Conservation (phyloP, 345 rosid genomes). For the Mercurialis annua region DNA sequence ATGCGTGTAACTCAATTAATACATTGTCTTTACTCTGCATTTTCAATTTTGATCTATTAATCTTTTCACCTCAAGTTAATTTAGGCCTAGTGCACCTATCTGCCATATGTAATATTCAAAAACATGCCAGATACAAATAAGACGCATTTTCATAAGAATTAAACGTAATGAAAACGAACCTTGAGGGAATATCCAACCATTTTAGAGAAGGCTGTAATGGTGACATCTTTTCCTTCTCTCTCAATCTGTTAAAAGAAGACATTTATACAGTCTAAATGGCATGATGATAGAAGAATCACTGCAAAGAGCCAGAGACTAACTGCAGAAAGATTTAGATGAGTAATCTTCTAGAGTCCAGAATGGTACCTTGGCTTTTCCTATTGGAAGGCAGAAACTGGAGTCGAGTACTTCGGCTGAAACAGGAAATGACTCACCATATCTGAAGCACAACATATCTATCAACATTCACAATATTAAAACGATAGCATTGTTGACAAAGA, state of each 20-base stretch:
- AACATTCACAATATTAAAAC: constrained; percentile 2
- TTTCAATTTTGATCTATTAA: background rate
- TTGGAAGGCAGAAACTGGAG: constrained; percentile 91
- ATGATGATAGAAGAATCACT: background rate
- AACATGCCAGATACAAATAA: background rate
- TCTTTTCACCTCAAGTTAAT: background rate
- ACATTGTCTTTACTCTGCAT: background rate
- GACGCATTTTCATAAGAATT: background rate
- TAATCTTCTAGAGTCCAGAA: constrained; percentile 6
- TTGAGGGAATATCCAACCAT: constrained; percentile 82
- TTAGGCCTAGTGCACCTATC: background rate
- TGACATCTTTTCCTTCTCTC: constrained; percentile 88
- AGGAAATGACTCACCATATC: constrained; percentile 92
- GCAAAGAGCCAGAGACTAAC: background rate
- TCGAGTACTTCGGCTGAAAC: constrained; percentile 85
- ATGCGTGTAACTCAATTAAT: background rate
- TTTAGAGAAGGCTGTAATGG: constrained; percentile 74
- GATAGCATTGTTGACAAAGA: background rate
- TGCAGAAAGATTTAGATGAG: constrained; percentile 8
- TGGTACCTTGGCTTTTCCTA: constrained; percentile 89
- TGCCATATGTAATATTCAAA: background rate
- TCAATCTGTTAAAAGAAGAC: constrained; percentile 55
- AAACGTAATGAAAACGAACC: constrained; percentile 43
- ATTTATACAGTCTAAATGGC: background rate
- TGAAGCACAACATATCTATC: constrained; percentile 26